These are phyloP conservation scores for Colletotrichum paranaense DNA, from an alignment of 2,329 filamentous ascomycete species.

Conservation along the genomic window DNA sequence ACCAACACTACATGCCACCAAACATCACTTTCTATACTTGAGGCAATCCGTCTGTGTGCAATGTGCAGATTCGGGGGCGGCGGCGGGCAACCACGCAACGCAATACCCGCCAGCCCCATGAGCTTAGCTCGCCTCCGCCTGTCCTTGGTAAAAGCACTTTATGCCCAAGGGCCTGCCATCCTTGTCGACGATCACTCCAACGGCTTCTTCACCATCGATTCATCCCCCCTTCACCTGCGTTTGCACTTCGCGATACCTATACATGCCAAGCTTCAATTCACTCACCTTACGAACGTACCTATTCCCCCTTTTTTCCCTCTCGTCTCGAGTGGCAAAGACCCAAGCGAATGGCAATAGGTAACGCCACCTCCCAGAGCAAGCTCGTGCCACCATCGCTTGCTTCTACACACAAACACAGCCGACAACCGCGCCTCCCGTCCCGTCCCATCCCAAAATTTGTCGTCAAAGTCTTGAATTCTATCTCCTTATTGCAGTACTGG, in stretches of 20 bases:
- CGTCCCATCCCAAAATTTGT: background rate
- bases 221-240: background rate
- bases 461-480: background rate
- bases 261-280: background rate
- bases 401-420: background rate
- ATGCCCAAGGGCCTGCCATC: background rate
- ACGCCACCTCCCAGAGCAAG: background rate
- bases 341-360: background rate
- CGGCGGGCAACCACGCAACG: too few species aligned
- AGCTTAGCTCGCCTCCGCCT: background rate
- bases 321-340: background rate
- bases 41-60: background rate
- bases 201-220: background rate
- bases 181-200: conserved; percentile 1
- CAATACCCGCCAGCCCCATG: background rate
- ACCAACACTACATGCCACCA: background rate
- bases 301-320: background rate
- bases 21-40: background rate
- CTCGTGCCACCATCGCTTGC: background rate
- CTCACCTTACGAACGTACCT: background rate
- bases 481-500: background rate
- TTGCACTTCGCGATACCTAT: background rate
- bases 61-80: background rate
- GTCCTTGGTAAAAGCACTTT: background rate
- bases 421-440: background rate